Conservation (phyloP, 1,284 basidiomycete species). For the Somion occarium region DNA sequence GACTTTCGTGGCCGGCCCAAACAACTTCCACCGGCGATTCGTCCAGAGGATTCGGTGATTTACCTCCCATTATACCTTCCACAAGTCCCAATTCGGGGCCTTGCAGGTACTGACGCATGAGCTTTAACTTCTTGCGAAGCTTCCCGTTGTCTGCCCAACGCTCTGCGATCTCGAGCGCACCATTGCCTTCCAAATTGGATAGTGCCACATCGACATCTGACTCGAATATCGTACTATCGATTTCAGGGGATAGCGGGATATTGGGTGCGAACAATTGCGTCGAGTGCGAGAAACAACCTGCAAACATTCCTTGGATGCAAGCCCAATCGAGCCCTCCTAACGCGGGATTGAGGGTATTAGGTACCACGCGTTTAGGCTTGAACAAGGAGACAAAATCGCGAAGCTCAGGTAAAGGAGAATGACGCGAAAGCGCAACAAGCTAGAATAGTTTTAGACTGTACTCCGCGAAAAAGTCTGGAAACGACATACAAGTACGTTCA, state of each 20-base stretch:
- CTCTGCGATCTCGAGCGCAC: constrained; percentile 38
- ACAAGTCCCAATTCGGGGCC: constrained; percentile 23
- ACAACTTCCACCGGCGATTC: neutral
- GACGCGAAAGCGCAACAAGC: constrained; percentile 81
- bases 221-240: constrained; percentile 18
- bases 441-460: too few relatives aligned
- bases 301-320: constrained; percentile 65
- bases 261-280: neutral
- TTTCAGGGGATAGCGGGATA: constrained; percentile 6
- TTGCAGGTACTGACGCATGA: constrained; percentile 40
- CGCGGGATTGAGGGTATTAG: constrained; percentile 70
- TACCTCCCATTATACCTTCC: constrained; percentile 19
- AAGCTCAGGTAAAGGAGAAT: constrained; percentile 84
- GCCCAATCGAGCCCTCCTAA: constrained; percentile 66
- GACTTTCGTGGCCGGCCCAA: neutral
- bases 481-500: constrained; percentile 54
- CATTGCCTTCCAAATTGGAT: constrained; percentile 57
- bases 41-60: constrained; percentile 1
- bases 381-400: constrained; percentile 77
- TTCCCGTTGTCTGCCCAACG: constrained; percentile 51
- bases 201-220: constrained; percentile 42
- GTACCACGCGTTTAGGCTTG: constrained; percentile 66
- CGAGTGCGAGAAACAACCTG: constrained; percentile 38
- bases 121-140: constrained; percentile 36
- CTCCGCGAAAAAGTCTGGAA: neutral